Base-by-base conservation (phyloP, 129 eudicot species). In the Deinandra increscens region DNA sequence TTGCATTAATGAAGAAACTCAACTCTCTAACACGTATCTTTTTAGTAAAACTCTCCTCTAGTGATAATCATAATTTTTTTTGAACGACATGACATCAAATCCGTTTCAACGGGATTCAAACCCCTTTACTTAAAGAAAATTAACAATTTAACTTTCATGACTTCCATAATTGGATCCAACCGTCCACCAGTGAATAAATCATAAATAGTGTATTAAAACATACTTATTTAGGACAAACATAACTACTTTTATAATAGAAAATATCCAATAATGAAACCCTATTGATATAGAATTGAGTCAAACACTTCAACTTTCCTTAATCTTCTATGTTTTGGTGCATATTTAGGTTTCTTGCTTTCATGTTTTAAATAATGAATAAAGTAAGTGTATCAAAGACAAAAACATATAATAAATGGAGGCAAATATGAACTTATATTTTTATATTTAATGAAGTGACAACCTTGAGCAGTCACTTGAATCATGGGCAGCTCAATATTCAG, bases 401-500 rank as follows among this genome's bases (percentile, higher is more conserved):
- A 51, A 26, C 20, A 14, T 10, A 54, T 15, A 54, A 66, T n/a
- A 34, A 46, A 29, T 59, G 48, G 64, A 58, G 10, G 31, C 41
- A 39, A 53, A 53, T 13, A 19, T 19, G n/a, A 53, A 53, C 23
- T 13, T 55, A 55, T 6, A 26, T 55, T 22, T 4, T 55, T 15
- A 41, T 55, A 55, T 4, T 55, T 15, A 41, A 38, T 42, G 36
- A 42, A 41, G 33, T 39, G 18, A 55, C 46, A 48, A 71, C 61
- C 34, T 56, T 56, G 48, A 43, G 58, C 67, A 55, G 62, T 55
- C 62, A 55, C 67, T 56, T 41, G 75, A 70, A 26, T 70, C 42
- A 71, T 71, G 75, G 75, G 67, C 75, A 58, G 59, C 75, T 71
- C 34, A 71, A 23, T 70, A 38, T 55, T 55, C 66, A 55, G 75